Evolutionary conservation across 2,329 filamentous ascomycete genomes (phyloP).

Genomic region (Aspergillus calidoustus): DNA sequence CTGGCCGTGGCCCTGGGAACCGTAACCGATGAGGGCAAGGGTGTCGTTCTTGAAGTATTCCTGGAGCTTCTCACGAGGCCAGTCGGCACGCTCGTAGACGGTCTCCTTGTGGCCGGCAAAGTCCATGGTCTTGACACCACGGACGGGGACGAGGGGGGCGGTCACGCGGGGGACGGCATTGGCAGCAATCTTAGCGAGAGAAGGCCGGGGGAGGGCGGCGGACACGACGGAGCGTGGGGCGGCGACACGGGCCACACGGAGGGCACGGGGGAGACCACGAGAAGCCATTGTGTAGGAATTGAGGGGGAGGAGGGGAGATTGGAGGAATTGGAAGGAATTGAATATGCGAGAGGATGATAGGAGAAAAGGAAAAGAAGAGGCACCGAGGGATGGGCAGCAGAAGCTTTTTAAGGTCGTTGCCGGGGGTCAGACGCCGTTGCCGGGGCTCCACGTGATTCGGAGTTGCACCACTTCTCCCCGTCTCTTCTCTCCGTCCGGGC

Average conservation of each 20-base stretch:
- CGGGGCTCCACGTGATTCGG: constrained; percentile 31
- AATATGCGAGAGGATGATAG: constrained; percentile 16
- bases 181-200: constrained; percentile 50
- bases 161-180: constrained; percentile 48
- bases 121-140: constrained; percentile 98
- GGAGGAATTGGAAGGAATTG: constrained; percentile 12
- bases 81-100: constrained; percentile 97
- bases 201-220: constrained; percentile 57
- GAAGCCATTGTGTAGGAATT: constrained; percentile 49
- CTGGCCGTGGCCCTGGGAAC: constrained; percentile 97
- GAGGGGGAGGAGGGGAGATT: constrained; percentile 23
- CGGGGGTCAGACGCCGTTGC: constrained; percentile 13
- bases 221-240: constrained; percentile 63
- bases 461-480: constrained; percentile 34
- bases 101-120: constrained; percentile 95
- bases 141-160: constrained; percentile 52
- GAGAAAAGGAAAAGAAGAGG: constrained; percentile 21
- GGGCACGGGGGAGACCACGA: constrained; percentile 58
- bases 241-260: constrained; percentile 62
- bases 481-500: constrained; percentile 34
- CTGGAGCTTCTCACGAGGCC: constrained; percentile 98
- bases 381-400: constrained; percentile 7
- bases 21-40: constrained; percentile 98
- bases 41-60: constrained; percentile 99
- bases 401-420: constrained; percentile 28